phyloP scores from a whole-genome alignment of 371 early-diverging fungal species.

The Syncephalastrum sp. region DNA sequence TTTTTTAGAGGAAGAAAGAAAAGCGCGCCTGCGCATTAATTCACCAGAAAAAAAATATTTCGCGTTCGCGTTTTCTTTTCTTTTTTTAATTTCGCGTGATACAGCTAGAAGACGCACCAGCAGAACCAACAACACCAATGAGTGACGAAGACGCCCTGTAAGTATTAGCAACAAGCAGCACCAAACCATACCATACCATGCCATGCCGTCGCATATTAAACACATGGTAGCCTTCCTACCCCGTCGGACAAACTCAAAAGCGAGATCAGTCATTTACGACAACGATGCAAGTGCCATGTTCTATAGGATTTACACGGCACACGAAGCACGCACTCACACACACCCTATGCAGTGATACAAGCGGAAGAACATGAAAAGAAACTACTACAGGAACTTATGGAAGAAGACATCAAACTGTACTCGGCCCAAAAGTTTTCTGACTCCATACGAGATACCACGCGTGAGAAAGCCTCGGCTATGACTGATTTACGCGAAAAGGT shows the following conservation, averaged over 20 bases:
- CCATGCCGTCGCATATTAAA: no score
- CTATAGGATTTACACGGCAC: neutral
- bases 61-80: no score
- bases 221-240: conserved; percentile 12
- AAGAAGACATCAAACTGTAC: conserved; percentile 26
- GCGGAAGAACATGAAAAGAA: conserved; percentile 23
- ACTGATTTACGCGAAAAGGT: conserved; percentile 27
- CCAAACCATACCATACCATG: no score
- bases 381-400: conserved; percentile 24
- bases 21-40: no score
- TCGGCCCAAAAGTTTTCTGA: neutral
- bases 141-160: no score
- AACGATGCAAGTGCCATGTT: conserved; percentile 14
- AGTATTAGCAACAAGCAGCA: no score
- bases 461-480: conserved; percentile 20
- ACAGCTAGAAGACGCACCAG: no score
- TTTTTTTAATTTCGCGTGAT: no score
- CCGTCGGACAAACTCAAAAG: conserved; percentile 15
- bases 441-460: conserved; percentile 25
- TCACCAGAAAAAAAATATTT: no score
- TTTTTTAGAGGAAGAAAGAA: no score
- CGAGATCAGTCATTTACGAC: conserved; percentile 14
- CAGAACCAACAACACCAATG: no score
- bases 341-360: conserved; percentile 19
- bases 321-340: no score